These are phyloP conservation scores for Anisogramma anomala DNA, from an alignment of 2,329 filamentous ascomycete species.

Conservation along the genomic window DNA sequence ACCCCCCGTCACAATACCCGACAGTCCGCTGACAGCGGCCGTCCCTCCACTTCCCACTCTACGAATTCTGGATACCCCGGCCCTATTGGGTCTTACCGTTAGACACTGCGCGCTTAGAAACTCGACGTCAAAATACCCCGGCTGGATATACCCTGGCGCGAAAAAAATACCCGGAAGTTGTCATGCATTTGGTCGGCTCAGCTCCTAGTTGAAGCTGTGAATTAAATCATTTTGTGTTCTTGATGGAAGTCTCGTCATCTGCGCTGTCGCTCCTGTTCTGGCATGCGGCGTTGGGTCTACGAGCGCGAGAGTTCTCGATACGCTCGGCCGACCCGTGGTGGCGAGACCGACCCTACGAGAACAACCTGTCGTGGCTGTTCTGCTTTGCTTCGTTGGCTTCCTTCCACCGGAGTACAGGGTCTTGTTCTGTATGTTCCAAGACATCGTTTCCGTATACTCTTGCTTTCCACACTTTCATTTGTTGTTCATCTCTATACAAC, in stretches of 20 bases:
- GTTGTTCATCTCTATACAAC: conserved; percentile 7
- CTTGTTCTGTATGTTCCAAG: conserved; percentile 1
- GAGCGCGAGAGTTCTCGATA: background rate
- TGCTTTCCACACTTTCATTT: background rate
- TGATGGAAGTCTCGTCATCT: conserved; percentile 16
- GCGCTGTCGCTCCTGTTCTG: background rate
- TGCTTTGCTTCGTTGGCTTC: conserved; percentile 1
- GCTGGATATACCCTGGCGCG: conserved; percentile 56
- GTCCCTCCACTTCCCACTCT: conserved; percentile 90
- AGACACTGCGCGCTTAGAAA: conserved; percentile 40
- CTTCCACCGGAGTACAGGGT: conserved; percentile 6
- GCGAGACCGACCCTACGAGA: background rate
- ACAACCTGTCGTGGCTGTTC: conserved; percentile 1
- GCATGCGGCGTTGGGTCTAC: background rate
- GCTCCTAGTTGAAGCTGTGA: conserved; percentile 26
- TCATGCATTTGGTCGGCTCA: conserved; percentile 35
- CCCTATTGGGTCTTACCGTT: conserved; percentile 84
- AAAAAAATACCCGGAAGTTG: conserved; percentile 40
- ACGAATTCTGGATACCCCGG: conserved; percentile 92
- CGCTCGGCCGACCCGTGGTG: background rate
- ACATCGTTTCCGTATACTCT: conserved; percentile 10
- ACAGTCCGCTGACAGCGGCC: conserved; percentile 80
- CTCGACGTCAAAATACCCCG: conserved; percentile 38
- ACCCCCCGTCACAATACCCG: conserved; percentile 76
- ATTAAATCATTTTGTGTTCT: conserved; percentile 20